Conservation (phyloP, 202 grass and related monocot species). For the Hordeum pubiflorum region DNA sequence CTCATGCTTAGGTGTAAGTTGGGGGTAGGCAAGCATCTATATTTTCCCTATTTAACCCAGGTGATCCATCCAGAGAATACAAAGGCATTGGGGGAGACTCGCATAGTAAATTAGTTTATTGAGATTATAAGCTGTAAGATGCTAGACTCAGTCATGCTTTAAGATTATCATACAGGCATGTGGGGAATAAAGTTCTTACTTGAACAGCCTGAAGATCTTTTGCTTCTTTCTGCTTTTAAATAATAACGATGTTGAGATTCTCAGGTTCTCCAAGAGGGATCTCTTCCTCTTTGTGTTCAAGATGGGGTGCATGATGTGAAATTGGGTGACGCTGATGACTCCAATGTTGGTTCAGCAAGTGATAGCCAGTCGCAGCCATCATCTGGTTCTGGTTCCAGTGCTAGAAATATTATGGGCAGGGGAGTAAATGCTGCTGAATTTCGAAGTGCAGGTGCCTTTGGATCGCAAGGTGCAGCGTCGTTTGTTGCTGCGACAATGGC, state of each 20-base stretch:
- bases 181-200: conserved; percentile 3
- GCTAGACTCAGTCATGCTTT: neutral
- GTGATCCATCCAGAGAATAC: neutral
- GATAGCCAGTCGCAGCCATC: conserved; percentile 45
- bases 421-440: conserved; percentile 50
- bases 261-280: conserved; percentile 56
- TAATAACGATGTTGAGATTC: neutral
- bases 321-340: conserved; percentile 60
- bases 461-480: conserved; percentile 77
- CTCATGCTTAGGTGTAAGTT: neutral
- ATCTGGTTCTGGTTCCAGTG: conserved; percentile 52
- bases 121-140: neutral
- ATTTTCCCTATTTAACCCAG: neutral
- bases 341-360: conserved; percentile 39
- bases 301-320: conserved; percentile 88
- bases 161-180: neutral
- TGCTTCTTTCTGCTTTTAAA: neutral
- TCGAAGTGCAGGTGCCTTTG: conserved; percentile 52
- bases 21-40: neutral
- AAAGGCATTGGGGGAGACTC: neutral
- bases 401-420: conserved; percentile 47
- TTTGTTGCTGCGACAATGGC: conserved; percentile 92
- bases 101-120: neutral
- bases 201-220: neutral
- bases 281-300: conserved; percentile 63